These are phyloP conservation scores for Solanum sejunctum DNA, from an alignment of 257 asterid species.

Conservation along the genomic window DNA sequence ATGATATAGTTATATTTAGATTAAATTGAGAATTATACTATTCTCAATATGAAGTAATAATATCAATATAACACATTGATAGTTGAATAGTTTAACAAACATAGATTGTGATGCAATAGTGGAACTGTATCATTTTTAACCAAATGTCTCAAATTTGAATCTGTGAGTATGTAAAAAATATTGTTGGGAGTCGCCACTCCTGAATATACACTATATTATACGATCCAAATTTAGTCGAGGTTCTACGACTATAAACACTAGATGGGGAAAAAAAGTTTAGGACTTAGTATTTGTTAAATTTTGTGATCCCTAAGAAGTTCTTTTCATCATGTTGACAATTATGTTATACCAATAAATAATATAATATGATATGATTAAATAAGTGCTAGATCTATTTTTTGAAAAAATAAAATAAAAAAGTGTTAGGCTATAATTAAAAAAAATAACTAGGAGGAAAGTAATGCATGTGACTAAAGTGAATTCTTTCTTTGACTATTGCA, in stretches of 20 bases:
- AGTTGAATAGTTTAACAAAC: not conserved
- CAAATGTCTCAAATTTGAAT: too few species aligned
- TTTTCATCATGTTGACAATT: not conserved
- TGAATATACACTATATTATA: too few species aligned
- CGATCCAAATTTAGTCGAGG: too few species aligned
- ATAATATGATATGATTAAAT: not conserved
- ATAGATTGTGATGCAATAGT: too few species aligned
- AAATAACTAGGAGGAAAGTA: not conserved
- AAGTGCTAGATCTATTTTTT: not conserved
- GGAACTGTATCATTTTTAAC: too few species aligned
- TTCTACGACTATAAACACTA: too few species aligned
- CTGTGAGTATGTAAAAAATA: too few species aligned
- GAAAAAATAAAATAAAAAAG: not conserved
- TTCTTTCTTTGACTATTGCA: not conserved
- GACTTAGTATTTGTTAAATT: not conserved
- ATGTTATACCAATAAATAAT: not conserved
- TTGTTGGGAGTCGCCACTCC: too few species aligned
- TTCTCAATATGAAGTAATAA: not conserved
- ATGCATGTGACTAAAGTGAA: slow-evolving; percentile 10
- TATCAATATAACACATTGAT: not conserved
- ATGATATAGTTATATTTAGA: not conserved
- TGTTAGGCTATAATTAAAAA: not conserved
- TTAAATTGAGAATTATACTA: not conserved
- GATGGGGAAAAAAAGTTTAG: too few species aligned
- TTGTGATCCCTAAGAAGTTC: not conserved